These are phyloP conservation scores for Plectranthus barbatus DNA, from an alignment of 257 asterid species.

Conservation along the genomic window DNA sequence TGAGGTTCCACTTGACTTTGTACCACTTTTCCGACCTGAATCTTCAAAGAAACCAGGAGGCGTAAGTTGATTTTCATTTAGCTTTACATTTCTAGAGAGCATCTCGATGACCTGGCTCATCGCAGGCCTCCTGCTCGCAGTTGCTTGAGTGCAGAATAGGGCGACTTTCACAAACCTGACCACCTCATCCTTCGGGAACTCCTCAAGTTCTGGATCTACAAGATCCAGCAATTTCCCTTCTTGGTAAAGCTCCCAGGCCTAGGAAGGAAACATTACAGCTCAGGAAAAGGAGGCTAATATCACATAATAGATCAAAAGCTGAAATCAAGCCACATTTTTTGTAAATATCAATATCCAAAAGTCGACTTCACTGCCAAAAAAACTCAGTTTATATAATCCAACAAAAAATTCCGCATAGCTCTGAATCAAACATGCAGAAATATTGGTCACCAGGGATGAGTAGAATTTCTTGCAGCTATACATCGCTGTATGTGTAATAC, in stretches of 20 bases:
- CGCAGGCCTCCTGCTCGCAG: slow-evolving; percentile 71
- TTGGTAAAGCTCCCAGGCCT: slow-evolving; percentile 82
- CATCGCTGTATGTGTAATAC: no score
- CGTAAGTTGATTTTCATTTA: slow-evolving; percentile 65
- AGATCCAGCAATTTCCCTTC: slow-evolving; percentile 54
- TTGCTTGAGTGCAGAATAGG: slow-evolving; percentile 83
- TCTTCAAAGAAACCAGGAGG: slow-evolving; percentile 72
- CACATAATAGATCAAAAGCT: not conserved
- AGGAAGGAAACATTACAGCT: slow-evolving; percentile 8
- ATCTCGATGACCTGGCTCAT: slow-evolving; percentile 80
- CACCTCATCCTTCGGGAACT: slow-evolving; percentile 47
- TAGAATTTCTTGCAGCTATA: not conserved
- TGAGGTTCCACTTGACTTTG: slow-evolving; percentile 39
- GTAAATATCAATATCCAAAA: no score
- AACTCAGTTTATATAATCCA: not conserved
- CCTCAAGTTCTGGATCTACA: slow-evolving; percentile 65
- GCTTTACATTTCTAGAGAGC: slow-evolving; percentile 64
- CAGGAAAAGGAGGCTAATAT: not conserved
- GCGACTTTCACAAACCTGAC: slow-evolving; percentile 73
- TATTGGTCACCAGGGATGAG: not conserved
- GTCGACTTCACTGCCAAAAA: not conserved
- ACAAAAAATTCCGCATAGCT: not conserved
- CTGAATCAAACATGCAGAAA: not conserved
- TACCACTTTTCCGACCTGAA: slow-evolving; percentile 28
- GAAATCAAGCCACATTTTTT: not conserved